Percentiles rank a stretch among this genome's conserved stretches.
Conservation (phyloP, 1,139 yeast species). For the Meyerozyma elateridarum region DNA sequence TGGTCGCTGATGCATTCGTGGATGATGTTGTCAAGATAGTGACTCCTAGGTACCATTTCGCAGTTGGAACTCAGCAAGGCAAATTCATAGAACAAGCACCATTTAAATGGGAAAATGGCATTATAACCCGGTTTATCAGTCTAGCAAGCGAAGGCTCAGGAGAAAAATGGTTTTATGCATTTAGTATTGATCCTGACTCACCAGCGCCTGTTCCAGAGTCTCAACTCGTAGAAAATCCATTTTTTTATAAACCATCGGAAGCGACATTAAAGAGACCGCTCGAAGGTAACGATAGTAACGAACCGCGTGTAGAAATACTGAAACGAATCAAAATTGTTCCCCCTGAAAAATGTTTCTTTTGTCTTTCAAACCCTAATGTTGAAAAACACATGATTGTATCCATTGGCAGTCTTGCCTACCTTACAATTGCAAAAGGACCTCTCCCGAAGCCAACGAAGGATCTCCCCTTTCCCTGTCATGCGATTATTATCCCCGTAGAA, state of each 20-base stretch:
- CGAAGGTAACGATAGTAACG: conserved; percentile 1
- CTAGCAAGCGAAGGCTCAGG: conserved; percentile 54
- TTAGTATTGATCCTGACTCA: conserved; percentile 28
- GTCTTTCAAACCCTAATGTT: conserved; percentile 74
- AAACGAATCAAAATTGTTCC: conserved; percentile 29
- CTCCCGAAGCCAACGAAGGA: conserved; percentile 45
- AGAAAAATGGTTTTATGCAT: conserved; percentile 73
- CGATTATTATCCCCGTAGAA: conserved; percentile 74
- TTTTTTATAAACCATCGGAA: conserved; percentile 9
- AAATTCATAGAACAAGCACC: conserved; percentile 54
- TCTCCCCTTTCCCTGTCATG: conserved; percentile 71
- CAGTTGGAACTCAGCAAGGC: conserved; percentile 47
- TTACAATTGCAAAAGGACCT: conserved; percentile 89
- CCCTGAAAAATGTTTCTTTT: conserved; percentile 72
- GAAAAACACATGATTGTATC: conserved; percentile 80
- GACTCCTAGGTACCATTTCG: conserved; percentile 64
- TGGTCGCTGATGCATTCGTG: conserved; percentile 38
- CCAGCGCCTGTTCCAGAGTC: conserved; percentile 2
- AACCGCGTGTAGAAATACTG: too few relatives aligned
- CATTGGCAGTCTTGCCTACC: conserved; percentile 60
- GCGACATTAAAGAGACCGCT: background rate
- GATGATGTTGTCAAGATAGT: conserved; percentile 41
- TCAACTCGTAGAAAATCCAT: conserved; percentile 36
- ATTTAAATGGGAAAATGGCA: conserved; percentile 47
- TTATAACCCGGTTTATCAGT: conserved; percentile 57